phyloP scores from a whole-genome alignment of 129 eudicot species.

The Kitagawia praeruptora region DNA sequence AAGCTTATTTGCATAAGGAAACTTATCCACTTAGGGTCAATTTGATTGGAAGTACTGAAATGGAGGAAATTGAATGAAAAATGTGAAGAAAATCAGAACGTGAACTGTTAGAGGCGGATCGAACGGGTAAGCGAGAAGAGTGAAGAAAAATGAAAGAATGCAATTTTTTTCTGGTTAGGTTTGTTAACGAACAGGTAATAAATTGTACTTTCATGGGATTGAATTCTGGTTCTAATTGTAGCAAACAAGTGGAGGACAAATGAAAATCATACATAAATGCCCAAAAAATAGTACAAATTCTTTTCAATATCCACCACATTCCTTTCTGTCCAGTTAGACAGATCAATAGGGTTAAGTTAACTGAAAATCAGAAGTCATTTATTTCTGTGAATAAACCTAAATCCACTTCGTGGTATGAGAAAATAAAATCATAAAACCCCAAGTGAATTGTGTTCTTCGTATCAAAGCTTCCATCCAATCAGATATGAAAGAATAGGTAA shows the following conservation, averaged over 20 bases:
- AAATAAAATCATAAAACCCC: no score
- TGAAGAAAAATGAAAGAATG: not conserved
- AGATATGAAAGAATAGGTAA: not conserved
- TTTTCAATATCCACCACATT: not conserved
- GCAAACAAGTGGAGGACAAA: not conserved
- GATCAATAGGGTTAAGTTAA: not conserved
- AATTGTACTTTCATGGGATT: not conserved
- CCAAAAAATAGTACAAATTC: not conserved
- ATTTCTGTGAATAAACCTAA: not conserved
- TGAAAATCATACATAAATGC: no score
- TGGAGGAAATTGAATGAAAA: not conserved
- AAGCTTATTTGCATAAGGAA: not conserved
- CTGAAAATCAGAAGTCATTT: not conserved
- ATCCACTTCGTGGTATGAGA: not conserved
- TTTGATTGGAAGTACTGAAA: not conserved
- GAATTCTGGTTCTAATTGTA: not conserved
- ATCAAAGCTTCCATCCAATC: not conserved
- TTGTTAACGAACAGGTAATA: no score
- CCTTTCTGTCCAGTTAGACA: not conserved
- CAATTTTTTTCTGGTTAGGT: not conserved
- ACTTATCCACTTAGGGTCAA: not conserved
- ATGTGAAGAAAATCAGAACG: not conserved
- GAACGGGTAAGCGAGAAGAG: not conserved
- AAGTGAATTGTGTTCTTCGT: not conserved
- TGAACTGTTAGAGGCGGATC: not conserved